Percentiles rank a stretch among this genome's conserved stretches.
Conservation (phyloP, 805 yeast genomes). For the Metschnikowia santaceciliae region DNA sequence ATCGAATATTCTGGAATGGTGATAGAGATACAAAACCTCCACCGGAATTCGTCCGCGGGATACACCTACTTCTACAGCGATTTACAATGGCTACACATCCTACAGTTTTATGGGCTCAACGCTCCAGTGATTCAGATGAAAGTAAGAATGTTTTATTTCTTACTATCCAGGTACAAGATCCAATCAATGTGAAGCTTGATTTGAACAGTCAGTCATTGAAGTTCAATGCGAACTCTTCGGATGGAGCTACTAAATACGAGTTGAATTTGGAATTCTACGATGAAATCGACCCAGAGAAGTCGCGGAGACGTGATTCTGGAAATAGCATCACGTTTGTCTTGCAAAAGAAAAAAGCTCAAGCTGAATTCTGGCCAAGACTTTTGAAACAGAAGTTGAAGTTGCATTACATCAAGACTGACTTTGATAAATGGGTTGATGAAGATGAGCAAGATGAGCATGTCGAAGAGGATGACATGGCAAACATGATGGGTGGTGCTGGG, state of each 20-base stretch:
- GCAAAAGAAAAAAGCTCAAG: constrained; percentile 62
- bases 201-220: constrained; percentile 54
- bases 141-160: constrained; percentile 72
- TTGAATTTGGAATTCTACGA: constrained; percentile 72
- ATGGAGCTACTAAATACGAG: constrained; percentile 51
- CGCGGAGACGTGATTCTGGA: constrained; percentile 52
- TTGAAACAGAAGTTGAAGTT: constrained; percentile 79
- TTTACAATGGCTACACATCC: constrained; percentile 27
- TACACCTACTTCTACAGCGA: neutral
- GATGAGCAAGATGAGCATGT: constrained; percentile 85
- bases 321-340: constrained; percentile 62
- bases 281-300: constrained; percentile 64
- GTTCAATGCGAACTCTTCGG: constrained; percentile 45
- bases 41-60: neutral
- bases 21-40: neutral
- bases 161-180: constrained; percentile 71
- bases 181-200: constrained; percentile 57
- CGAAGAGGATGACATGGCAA: constrained; percentile 40
- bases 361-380: constrained; percentile 93
- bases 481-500: constrained; percentile 22
- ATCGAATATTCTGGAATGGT: constrained; percentile 20
- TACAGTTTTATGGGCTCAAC: constrained; percentile 91
- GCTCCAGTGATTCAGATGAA: constrained; percentile 72
- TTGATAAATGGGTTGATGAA: constrained; percentile 97
- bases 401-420: constrained; percentile 86